Evolutionary conservation across 352 stramenopile genomes (phyloP), one percentile per base, ranked within the genome.

Genomic region (Sclerospora graminicola): DNA sequence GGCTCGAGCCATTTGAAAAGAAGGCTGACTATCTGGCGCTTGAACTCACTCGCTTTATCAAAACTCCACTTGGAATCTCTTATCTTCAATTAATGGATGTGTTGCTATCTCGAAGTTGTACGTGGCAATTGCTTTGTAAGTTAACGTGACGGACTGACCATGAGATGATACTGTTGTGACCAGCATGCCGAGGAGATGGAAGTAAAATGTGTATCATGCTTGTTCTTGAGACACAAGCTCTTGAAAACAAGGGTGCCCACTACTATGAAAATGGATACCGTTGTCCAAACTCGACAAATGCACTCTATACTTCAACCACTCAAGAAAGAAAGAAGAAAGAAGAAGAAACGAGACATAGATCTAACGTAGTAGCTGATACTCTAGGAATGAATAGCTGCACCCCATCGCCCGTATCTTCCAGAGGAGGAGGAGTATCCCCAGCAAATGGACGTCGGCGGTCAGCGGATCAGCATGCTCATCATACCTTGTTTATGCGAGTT

Each of bases 21-120:
- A 75, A 75, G 26, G 58, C 75, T 7, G 63, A 80, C 20, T 72
- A 81, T 16, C 54, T 84, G 26, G 59, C 72, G n/a, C 64, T 66
- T 5, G 68, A 87, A 35, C 63, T 91, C 13, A 82, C 67, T 18
- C 71, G 74, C 1, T 82, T 84, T 50, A 82, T 87, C 35, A 75
- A 70, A 32, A 86, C 68, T 0, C 76, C 79, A 6, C 65, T 88
- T 20, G 79, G 74, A 2, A 84, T 89, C 16, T 88, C 76, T 20
- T 91, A 91, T 46, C 50, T 91, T 3, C 71, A 86, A 29, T 50
- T 91, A 26, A 91, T 91, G 57, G 71, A 88, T 45, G 75, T 87
- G 5, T 44, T 90, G 20, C 57, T 90, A 4, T 67, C 71, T n/a
- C 67, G 74, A 65, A 62, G 58, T 56, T 69, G 70, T 82, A 69